Percentiles rank a stretch among this genome's conserved stretches.
Evolutionary conservation across 148 eudicot species (phyloP).

Genomic region (Spergularia bocconei): DNA sequence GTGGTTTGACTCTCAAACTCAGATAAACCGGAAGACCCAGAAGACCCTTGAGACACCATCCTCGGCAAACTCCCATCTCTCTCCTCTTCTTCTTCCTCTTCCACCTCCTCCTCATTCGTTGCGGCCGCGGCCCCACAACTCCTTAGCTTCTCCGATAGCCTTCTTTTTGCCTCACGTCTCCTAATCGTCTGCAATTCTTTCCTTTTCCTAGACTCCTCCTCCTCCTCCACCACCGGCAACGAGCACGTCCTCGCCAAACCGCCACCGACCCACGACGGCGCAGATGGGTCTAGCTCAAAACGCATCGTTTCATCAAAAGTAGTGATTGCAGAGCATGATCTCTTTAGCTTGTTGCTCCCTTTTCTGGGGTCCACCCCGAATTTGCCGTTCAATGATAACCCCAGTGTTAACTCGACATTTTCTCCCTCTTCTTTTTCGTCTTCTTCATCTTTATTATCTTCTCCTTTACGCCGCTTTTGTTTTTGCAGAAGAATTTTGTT

Average conservation of each 20-base stretch:
- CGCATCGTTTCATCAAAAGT: not conserved
- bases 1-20: slow-evolving; percentile 18
- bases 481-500: not conserved
- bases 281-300: not conserved
- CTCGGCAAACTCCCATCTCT: not conserved
- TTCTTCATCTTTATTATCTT: not conserved
- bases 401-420: slow-evolving; percentile 45
- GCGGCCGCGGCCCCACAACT: not conserved
- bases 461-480: too few species aligned
- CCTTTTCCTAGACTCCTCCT: slow-evolving; percentile 44
- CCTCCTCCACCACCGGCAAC: slow-evolving; percentile 27
- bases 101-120: too few species aligned
- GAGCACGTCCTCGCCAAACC: slow-evolving; percentile 45
- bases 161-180: slow-evolving; percentile 50
- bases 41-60: slow-evolving; percentile 16
- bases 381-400: slow-evolving; percentile 53
- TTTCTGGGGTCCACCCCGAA: slow-evolving; percentile 48
- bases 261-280: too few species aligned
- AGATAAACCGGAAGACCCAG: slow-evolving; percentile 15
- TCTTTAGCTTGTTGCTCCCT: slow-evolving; percentile 20
- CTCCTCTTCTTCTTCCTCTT: not conserved
- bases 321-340: slow-evolving; percentile 40
- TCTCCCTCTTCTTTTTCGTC: slow-evolving; percentile 12
- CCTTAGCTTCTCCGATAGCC: slow-evolving; percentile 49
- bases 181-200: slow-evolving; percentile 50